phyloP scores from a whole-genome alignment of 2,329 filamentous ascomycete genomes.

The Ceratocystis huliohia region DNA sequence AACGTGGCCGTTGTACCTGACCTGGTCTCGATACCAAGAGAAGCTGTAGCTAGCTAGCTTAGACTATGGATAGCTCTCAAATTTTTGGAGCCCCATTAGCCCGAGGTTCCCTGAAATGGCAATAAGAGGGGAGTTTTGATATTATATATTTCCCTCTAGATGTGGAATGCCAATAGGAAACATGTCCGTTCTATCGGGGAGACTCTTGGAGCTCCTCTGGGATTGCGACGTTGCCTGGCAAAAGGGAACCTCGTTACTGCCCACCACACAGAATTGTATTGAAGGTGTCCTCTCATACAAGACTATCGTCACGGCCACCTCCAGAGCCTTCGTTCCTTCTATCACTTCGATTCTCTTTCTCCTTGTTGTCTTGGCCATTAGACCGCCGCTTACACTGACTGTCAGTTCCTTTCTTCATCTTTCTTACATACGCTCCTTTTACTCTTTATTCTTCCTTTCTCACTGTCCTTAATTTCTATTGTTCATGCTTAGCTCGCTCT shows the following conservation, averaged over 20 bases:
- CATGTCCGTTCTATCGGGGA: background rate
- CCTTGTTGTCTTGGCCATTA: background rate
- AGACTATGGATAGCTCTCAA: background rate
- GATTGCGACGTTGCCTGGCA: background rate
- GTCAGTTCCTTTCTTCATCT: background rate
- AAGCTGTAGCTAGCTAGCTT: background rate
- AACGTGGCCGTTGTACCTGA: conserved; percentile 17
- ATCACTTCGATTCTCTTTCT: conserved; percentile 10
- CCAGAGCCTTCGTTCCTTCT: background rate
- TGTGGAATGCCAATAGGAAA: background rate
- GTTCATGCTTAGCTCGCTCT: background rate
- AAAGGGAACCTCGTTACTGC: background rate
- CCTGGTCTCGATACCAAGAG: background rate
- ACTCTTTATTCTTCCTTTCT: background rate
- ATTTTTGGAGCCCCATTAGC: conserved; percentile 1
- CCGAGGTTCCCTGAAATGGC: background rate
- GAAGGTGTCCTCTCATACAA: background rate
- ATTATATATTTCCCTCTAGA: conserved; percentile 2
- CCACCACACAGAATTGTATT: background rate
- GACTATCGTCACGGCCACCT: conserved; percentile 2
- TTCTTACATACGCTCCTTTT: conserved; percentile 9
- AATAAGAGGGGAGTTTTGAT: background rate
- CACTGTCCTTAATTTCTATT: conserved; percentile 7
- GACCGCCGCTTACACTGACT: background rate
- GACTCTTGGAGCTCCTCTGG: background rate